These are phyloP conservation scores for Boletus sp. DNA, from an alignment of 768 basidiomycete species.

Conservation along the genomic window DNA sequence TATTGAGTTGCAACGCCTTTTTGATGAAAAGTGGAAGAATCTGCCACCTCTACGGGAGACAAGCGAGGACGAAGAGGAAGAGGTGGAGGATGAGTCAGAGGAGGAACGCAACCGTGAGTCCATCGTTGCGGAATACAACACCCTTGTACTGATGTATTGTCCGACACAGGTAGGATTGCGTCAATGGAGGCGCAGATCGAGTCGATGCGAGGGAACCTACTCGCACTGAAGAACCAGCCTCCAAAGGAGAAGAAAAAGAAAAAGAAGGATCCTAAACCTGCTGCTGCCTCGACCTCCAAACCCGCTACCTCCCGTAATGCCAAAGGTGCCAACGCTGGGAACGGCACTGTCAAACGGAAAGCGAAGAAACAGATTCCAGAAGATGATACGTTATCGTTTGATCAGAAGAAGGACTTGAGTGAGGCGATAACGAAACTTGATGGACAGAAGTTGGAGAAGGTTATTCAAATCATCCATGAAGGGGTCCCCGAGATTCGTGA, in stretches of 20 bases:
- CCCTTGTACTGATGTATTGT: slow-evolving; percentile 9
- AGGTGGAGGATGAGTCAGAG: slow-evolving; percentile 61
- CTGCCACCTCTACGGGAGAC: slow-evolving; percentile 60
- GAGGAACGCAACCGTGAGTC: slow-evolving; percentile 65
- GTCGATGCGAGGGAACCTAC: slow-evolving; percentile 67
- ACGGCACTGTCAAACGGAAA: slow-evolving; percentile 51
- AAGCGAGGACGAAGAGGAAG: slow-evolving; percentile 61
- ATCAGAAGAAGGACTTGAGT: slow-evolving; percentile 98
- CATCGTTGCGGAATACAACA: neutral
- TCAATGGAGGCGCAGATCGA: slow-evolving; percentile 81
- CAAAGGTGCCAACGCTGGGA: slow-evolving; percentile 39
- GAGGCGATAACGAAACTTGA: slow-evolving; percentile 89
- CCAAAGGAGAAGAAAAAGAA: slow-evolving; percentile 69
- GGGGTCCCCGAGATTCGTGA: slow-evolving; percentile 91
- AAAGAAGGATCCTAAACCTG: slow-evolving; percentile 56
- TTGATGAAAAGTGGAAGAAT: slow-evolving; percentile 88
- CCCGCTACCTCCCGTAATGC: slow-evolving; percentile 43
- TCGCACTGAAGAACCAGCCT: slow-evolving; percentile 54
- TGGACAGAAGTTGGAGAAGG: slow-evolving; percentile 77
- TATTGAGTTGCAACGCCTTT: slow-evolving; percentile 76
- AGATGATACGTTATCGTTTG: slow-evolving; percentile 84
- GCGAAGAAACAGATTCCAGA: slow-evolving; percentile 66
- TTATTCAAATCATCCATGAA: slow-evolving; percentile 93
- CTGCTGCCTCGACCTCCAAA: slow-evolving; percentile 66
- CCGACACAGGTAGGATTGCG: slow-evolving; percentile 61